Evolutionary conservation across 805 yeast genomes (phyloP).

Genomic region (Lipomyces anomalus): DNA sequence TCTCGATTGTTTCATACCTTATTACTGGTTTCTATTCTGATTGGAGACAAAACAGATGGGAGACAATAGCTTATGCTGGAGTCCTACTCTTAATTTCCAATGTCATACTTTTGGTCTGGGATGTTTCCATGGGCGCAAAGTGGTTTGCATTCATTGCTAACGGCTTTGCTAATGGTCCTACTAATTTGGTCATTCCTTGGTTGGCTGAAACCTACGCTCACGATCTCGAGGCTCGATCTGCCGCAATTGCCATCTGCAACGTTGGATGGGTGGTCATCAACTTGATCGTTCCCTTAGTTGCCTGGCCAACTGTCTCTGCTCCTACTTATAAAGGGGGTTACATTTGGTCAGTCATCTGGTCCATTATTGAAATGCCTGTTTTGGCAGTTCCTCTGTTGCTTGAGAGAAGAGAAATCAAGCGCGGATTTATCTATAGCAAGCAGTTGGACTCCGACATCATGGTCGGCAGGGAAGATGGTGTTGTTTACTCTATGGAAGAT

Average conservation of each 20-base stretch:
- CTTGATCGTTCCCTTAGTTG: constrained; percentile 17
- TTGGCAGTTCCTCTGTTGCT: constrained; percentile 10
- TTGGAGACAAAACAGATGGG: constrained; percentile 28
- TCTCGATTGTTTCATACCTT: constrained; percentile 44
- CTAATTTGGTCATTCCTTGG: constrained; percentile 20
- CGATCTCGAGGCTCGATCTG: constrained; percentile 18
- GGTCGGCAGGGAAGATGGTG: no score
- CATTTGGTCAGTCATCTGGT: constrained; percentile 7
- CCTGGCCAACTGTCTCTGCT: constrained; percentile 11
- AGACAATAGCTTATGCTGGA: constrained; percentile 9
- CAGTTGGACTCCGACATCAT: no score
- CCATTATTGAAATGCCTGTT: constrained; percentile 7
- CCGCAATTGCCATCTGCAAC: constrained; percentile 13
- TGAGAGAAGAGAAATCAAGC: constrained; percentile 9
- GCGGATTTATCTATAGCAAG: constrained; percentile 3
- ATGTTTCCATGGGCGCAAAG: constrained; percentile 48
- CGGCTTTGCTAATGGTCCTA: constrained; percentile 22
- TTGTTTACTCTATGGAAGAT: no score
- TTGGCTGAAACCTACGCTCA: constrained; percentile 17
- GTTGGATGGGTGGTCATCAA: constrained; percentile 22
- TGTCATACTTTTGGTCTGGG: constrained; percentile 49
- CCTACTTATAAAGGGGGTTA: constrained; percentile 14
- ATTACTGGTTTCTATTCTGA: constrained; percentile 39
- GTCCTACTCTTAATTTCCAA: constrained; percentile 29
- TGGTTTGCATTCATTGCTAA: constrained; percentile 47